A percentile compares a stretch with the other conserved stretches of the same genome.
These are phyloP conservation scores for Trypanosoma boissoni DNA, from an alignment of 208 protist genomes.

Conservation along the genomic window DNA sequence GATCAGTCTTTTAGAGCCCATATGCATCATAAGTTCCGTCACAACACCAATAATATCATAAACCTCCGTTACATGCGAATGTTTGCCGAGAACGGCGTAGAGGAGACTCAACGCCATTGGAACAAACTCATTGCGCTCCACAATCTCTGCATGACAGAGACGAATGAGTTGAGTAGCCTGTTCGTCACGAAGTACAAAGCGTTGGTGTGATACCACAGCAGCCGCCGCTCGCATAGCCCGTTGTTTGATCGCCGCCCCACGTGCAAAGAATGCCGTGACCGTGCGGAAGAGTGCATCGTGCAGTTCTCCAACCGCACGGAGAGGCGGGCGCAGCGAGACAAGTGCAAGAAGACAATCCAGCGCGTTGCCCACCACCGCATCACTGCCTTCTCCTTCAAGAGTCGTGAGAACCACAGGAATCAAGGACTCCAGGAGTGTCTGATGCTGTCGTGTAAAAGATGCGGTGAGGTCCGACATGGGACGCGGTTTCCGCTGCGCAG, in stretches of 20 bases:
- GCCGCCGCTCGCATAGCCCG: constrained; percentile 82
- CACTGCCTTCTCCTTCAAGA: constrained; percentile 88
- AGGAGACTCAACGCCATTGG: constrained; percentile 81
- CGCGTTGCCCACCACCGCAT: constrained; percentile 81
- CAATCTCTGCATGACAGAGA: constrained; percentile 68
- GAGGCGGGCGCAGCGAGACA: constrained; percentile 72
- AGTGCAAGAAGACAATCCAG: constrained; percentile 84
- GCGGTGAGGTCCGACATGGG: constrained; percentile 46
- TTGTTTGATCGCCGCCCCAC: constrained; percentile 86
- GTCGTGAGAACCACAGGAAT: constrained; percentile 71
- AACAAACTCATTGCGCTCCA: constrained; percentile 80
- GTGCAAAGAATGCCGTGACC: constrained; percentile 74
- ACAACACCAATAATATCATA: constrained; percentile 88
- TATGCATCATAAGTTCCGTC: constrained; percentile 85
- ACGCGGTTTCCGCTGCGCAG: not conserved
- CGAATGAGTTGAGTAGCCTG: constrained; percentile 62
- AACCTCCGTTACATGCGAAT: constrained; percentile 80
- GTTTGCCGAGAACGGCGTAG: constrained; percentile 85
- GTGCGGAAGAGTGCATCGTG: constrained; percentile 63
- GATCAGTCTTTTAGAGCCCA: constrained; percentile 57
- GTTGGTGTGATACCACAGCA: constrained; percentile 67
- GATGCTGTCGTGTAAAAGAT: constrained; percentile 77
- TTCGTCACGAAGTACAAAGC: constrained; percentile 56
- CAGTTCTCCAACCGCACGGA: constrained; percentile 53
- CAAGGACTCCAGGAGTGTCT: constrained; percentile 64